Evolutionary conservation across 495 filamentous ascomycete genomes (phyloP).

Genomic region (Evernia prunastri): DNA sequence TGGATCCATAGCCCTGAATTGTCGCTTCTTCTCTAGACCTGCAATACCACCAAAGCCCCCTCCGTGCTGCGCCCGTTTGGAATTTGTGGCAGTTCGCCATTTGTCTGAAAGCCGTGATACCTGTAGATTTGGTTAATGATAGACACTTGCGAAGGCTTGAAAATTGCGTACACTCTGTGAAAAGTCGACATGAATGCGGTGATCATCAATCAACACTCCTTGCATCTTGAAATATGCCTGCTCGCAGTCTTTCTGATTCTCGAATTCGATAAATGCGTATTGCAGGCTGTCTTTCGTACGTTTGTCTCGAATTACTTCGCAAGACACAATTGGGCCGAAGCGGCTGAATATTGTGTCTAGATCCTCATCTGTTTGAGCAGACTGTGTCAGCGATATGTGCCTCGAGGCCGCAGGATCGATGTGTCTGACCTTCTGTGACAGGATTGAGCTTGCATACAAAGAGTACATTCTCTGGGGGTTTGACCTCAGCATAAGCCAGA

Average conservation of each 20-base stretch:
- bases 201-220: conserved; percentile 90
- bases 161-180: conserved; percentile 72
- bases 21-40: conserved; percentile 78
- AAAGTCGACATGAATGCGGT: conserved; percentile 97
- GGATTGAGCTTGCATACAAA: conserved; percentile 99
- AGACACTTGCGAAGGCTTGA: not conserved
- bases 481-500: conserved; percentile 95
- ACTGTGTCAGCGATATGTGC: conserved; percentile 4
- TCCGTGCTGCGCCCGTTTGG: conserved; percentile 60
- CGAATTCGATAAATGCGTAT: conserved; percentile 97
- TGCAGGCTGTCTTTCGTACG: conserved; percentile 92
- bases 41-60: conserved; percentile 90
- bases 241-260: conserved; percentile 85
- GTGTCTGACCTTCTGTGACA: conserved; percentile 66
- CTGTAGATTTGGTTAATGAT: conserved; percentile 29
- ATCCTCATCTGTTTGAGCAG: conserved; percentile 63
- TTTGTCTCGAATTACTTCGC: conserved; percentile 92
- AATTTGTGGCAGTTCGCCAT: conserved; percentile 84
- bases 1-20: conserved; percentile 71
- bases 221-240: conserved; percentile 99
- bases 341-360: conserved; percentile 93
- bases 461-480: conserved; percentile 91
- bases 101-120: conserved; percentile 80
- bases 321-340: conserved; percentile 90
- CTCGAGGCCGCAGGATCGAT: not conserved